Conservation (phyloP, 306 rosid species). For the Castanea mollissima region DNA sequence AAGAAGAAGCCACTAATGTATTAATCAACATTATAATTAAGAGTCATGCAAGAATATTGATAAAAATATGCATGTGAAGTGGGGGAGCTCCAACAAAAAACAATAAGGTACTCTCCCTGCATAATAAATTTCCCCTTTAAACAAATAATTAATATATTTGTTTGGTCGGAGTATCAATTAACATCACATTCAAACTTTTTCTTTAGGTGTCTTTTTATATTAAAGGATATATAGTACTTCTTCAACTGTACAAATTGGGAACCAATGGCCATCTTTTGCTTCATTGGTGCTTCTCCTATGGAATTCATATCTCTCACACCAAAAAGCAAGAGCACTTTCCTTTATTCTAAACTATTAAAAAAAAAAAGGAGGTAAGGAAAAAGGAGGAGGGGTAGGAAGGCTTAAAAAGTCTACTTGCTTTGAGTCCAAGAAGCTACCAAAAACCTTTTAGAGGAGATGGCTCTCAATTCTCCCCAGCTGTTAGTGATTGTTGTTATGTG, state of each 20-base stretch:
- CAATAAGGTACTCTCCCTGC: not conserved
- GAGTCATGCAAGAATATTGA: not conserved
- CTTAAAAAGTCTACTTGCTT: conserved; percentile 94
- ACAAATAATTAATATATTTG: conserved; percentile 1
- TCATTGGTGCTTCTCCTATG: conserved; percentile 67
- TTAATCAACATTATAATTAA: not conserved
- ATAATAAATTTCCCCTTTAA: not conserved
- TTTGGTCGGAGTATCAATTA: conserved; percentile 24
- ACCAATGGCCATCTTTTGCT: conserved; percentile 61
- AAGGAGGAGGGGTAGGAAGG: conserved; percentile 24
- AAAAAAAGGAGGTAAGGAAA: not conserved
- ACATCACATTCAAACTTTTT: conserved; percentile 29
- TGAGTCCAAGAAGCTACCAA: conserved; percentile 99
- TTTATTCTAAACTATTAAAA: conserved; percentile 47
- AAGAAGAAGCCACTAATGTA: too few relatives aligned
- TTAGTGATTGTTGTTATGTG: conserved; percentile 61
- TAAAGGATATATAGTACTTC: conserved; percentile 36
- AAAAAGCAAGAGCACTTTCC: conserved; percentile 59
- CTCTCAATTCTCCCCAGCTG: conserved; percentile 60
- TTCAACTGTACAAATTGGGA: conserved; percentile 45
- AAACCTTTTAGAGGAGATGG: conserved; percentile 50
- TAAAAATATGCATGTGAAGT: not conserved
- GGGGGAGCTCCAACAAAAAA: conserved; percentile 3
- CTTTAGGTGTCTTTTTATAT: conserved; percentile 11
- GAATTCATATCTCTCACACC: conserved; percentile 38